Base-by-base conservation (phyloP, 306 rosid genomes). In the Spatholobus suberectus region DNA sequence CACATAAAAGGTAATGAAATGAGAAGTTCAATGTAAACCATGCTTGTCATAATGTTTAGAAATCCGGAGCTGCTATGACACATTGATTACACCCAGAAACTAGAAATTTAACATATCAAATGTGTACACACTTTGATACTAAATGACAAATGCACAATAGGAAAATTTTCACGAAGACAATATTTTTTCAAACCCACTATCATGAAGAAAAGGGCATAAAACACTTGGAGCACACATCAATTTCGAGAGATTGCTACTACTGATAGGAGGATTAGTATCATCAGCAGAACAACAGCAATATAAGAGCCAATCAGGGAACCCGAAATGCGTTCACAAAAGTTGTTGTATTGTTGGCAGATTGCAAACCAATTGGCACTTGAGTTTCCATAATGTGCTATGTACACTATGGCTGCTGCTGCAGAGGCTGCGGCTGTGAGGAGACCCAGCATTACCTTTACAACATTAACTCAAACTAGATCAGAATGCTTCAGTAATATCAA, bases 251-350 rank as follows among this genome's bases (percentile, higher is more conserved):
- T 85, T 51, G 86, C 90, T 1, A 82, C n/a, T 0, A 87, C 75
- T 32, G 88, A 77, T 18, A 82, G 43, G 41, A 90, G 29, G 70
- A 91, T 88, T 61, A 90, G 80, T 40, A 91, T 54, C 0, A 87
- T 23, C 2, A 91, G 63, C 5, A 88, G n/a, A 47, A 58, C 24
- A 46, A 80, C 41, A 6, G 85, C 88, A 34, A 87, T 18, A 17
- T 78, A 91, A 32, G 96, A 88, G 23, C 93, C 96, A 61, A 91
- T 76, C 2, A 90, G 77, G 0, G 92, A 88, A 5, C 88, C 92
- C 1, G 92, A 90, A 75, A 72, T 74, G 6, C 88, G 91, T 26
- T 46, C 68, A 41, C 96, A 91, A 66, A 88, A 90, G 82, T 59
- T 81, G 75, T 81, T 63, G 85, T 72, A 90, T 77, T 88, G 93